These are phyloP conservation scores for Pugionium cornutum DNA, from an alignment of 345 rosid genomes.

Conservation along the genomic window DNA sequence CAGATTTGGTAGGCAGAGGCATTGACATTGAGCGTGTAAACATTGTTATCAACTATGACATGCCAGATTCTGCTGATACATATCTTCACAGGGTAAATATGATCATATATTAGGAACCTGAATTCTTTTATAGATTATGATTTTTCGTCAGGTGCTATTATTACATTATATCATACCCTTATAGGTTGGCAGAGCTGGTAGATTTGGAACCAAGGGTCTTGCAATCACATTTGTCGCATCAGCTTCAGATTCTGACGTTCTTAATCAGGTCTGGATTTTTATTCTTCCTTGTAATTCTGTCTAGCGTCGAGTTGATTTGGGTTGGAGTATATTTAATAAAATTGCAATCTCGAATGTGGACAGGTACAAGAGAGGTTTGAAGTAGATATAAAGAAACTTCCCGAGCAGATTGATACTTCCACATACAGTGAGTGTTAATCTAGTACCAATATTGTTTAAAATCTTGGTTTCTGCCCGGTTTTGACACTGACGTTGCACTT, in stretches of 20 bases:
- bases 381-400: constrained; percentile 95
- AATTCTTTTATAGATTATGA: background rate
- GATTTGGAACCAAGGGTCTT: constrained; percentile 98
- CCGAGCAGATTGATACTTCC: constrained; percentile 94
- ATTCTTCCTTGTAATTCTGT: background rate
- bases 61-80: constrained; percentile 99
- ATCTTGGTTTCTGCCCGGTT: background rate
- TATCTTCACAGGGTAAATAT: constrained; percentile 84
- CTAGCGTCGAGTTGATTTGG: background rate
- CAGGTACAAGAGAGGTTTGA: constrained; percentile 96
- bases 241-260: constrained; percentile 83
- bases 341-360: constrained; percentile 9
- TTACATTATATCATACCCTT: background rate
- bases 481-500: background rate
- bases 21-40: constrained; percentile 98
- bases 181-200: constrained; percentile 98
- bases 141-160: background rate
- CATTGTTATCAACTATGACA: constrained; percentile 96
- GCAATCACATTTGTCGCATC: constrained; percentile 96
- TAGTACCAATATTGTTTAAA: background rate
- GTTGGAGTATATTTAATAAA: background rate
- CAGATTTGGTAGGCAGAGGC: constrained; percentile 96
- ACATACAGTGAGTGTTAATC: constrained; percentile 66
- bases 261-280: constrained; percentile 70
- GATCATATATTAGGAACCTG: background rate